Evolutionary conservation across 2,329 filamentous ascomycete species (phyloP), one percentile per base, ranked within the genome.

Genomic region (Aschersonia sp.): DNA sequence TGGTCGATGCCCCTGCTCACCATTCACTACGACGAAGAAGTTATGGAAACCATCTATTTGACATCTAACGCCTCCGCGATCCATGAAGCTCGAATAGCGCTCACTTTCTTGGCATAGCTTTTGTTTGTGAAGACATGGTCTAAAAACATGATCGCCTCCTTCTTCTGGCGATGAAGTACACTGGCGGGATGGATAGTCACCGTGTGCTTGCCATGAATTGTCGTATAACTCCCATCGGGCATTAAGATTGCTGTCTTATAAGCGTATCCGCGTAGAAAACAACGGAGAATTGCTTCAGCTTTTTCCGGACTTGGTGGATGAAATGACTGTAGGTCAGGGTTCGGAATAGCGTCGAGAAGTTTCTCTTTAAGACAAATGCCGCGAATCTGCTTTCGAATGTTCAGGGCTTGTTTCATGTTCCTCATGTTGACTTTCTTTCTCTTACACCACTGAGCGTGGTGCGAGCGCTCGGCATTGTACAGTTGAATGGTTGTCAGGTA

Each of bases 61-160:
- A 51, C 32, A 50, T 69, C 66, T 45, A 74, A 53, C 1, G 69
- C 70, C 53, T 77, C 72, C 0, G 68, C 61, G 12, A 83, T 75
- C 79, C 79, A 83, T 30, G 70, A 64, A 0, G 73, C 74, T 51
- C 79, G 74, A 12, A 82, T 71, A 1, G 71, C 72, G 60, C 76
- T 81, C 51, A 82, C 78, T 59, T 78, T 82, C 59, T 81, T 82
- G 0, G 75, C 79, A 51, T 82, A 83, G 55, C 77, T 82, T 63
- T 80, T 81, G 47, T 73, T 73, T 1, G 80, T 84, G 54, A 75
- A 83, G 0, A 83, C 77, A 53, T 83, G 75, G 53, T 84, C 79
- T 7, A 83, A 59, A 51, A 82, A 84, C 78, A 84, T 79, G 57
- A 84, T 80, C 4, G 78, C 78, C 61, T 82, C 78, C 56, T 71